Evolutionary conservation across 306 rosid genomes (phyloP), one percentile per base, ranked within the genome.

Genomic region (Dicorynia guianensis): DNA sequence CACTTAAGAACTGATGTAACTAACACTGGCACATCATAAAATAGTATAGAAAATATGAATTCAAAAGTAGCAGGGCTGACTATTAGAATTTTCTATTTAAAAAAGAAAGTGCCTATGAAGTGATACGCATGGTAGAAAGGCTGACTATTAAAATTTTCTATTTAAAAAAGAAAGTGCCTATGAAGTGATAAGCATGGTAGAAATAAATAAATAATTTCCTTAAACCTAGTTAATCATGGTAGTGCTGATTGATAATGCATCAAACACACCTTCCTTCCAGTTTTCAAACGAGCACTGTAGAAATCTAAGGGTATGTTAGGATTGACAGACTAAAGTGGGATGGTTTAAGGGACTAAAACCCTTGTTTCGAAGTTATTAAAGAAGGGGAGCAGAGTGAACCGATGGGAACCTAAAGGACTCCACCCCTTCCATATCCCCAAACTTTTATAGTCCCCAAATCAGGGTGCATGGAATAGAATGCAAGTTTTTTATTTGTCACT

Each of bases 21-120:
- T 63, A 76, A 63, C 46, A 62, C 6, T 39, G 47, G 38, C 18
- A 34, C 7, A 47, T 62, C 6, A 43, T 56, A 65, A 71, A 68
- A 49, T 18, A 33, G 38, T 60, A 44, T 49, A 54, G 71, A 2
- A 53, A 72, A 70, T n/a, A 69, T 9, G 17, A 14, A 34, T 15
- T 5, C 67, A 60, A 2, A 58, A 63, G 30, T 25, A 38, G 38
- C 20, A 49, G 34, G 39, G 52, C 52, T 5, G 20, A 47, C 59
- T 57, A 25, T 44, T 43, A 49, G 12, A 52, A 52, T 43, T 25
- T 5, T 25, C 30, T 25, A 1, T 25, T 25, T 25, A 25, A 58
- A 67, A 68, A 46, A 30, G 8, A 2, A 44, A 44, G 0, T 44
- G 46, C 8, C 49, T n/a, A n/a, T n/a, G n/a, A n/a, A n/a, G n/a